Evolutionary conservation across 345 rosid species (phyloP).

Genomic region (Populus euphratica): DNA sequence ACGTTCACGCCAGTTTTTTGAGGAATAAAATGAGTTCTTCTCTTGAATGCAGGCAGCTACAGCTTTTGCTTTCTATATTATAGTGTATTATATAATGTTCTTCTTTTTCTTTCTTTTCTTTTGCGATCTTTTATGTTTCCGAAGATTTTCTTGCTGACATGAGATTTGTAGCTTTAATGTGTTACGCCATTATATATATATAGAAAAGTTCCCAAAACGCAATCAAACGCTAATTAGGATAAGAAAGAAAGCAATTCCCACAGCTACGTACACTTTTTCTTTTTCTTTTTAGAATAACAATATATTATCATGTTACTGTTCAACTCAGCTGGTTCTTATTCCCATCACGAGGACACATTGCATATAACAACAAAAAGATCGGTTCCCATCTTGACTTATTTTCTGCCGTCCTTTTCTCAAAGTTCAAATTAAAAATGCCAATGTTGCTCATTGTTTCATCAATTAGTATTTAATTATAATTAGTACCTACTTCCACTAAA

Average conservation of each 20-base stretch:
- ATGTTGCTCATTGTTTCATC: neutral
- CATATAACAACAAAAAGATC: neutral
- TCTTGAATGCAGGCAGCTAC: conserved; percentile 10
- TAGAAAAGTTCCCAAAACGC: conserved; percentile 6
- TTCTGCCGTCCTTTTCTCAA: conserved; percentile 5
- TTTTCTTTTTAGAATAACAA: conserved; percentile 5
- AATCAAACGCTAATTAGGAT: conserved; percentile 21
- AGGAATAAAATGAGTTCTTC: conserved; percentile 16
- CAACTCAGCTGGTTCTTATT: conserved; percentile 14
- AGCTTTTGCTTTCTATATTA: conserved; percentile 31
- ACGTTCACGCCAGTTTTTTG: conserved; percentile 18
- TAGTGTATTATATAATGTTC: neutral
- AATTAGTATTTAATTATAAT: neutral
- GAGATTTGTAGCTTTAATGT: conserved; percentile 23
- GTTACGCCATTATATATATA: neutral
- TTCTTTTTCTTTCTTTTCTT: neutral
- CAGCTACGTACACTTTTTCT: conserved; percentile 1
- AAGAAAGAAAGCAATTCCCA: conserved; percentile 17
- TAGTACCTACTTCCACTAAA: neutral
- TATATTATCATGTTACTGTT: neutral
- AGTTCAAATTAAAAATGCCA: conserved; percentile 6
- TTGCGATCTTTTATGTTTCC: neutral
- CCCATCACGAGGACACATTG: conserved; percentile 16
- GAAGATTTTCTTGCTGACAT: conserved; percentile 19
- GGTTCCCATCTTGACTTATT: neutral